Percentiles rank a stretch among this genome's conserved stretches.
Evolutionary conservation across 2,329 filamentous ascomycete genomes (phyloP).

Genomic region (Fusarium nelsonii): DNA sequence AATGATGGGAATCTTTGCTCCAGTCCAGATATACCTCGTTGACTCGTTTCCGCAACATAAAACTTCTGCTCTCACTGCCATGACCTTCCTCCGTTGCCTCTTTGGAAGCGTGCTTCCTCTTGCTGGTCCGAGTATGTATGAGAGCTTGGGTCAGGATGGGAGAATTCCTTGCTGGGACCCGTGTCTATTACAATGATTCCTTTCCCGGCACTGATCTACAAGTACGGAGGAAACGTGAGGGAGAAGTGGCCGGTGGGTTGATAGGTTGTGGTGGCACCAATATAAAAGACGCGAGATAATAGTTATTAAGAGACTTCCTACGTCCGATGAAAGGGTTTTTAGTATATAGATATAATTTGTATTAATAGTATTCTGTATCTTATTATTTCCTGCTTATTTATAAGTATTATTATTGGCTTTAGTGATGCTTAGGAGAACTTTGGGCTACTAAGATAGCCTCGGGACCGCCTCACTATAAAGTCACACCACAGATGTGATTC

Average conservation of each 20-base stretch:
- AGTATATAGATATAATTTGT: no score
- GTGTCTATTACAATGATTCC: not conserved
- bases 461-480: no score
- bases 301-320: no score
- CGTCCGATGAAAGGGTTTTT: no score
- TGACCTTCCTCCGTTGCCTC: slow-evolving; percentile 30
- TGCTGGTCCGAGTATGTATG: slow-evolving; percentile 32
- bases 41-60: not conserved
- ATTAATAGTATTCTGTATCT: no score
- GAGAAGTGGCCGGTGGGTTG: not conserved
- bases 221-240: not conserved
- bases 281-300: no score
- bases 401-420: no score
- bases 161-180: slow-evolving; percentile 19
- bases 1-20: not conserved
- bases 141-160: slow-evolving; percentile 32
- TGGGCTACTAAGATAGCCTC: no score
- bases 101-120: slow-evolving; percentile 29
- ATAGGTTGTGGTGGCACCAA: no score
- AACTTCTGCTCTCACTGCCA: not conserved
- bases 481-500: no score
- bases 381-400: no score
- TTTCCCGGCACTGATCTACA: not conserved
- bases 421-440: no score
- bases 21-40: not conserved